Base-by-base conservation (phyloP, 2,329 filamentous ascomycete species). In the Zasmidium citrigriseum region DNA sequence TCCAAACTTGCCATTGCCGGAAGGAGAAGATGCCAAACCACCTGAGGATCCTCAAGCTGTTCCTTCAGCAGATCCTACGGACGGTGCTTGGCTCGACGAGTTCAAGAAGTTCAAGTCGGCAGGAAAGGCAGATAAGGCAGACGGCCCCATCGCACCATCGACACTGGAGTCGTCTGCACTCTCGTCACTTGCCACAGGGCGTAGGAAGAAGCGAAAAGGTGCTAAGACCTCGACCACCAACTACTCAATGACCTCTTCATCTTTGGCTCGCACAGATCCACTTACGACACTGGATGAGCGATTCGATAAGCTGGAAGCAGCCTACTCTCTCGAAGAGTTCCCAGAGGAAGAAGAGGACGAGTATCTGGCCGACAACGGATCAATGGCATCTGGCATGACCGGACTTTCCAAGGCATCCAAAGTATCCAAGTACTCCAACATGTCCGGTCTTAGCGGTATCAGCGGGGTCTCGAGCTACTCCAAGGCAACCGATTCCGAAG, bases 151-250 rank as follows among this genome's bases (percentile, higher is more conserved):
- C 18, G 80, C 82, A 1, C 82, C 83, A 16, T 88, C 86, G 2
- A 88, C 89, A 63, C 70, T 88, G 48, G 86, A 89, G 68, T 88
- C 89, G 4, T 92, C 89, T 1, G 75, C 75, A n/a, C 87, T 89
- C 0, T 92, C 89, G 0, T 77, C 75, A 2, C 88, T 90, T 1
- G 89, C 88, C 61, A 91, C 90, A 34, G 91, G 91, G 29, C 86
- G 90, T 53, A 84, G 83, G 61, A 98, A 98, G 87, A 97, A 96
- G 84, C 87, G 93, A 71, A 98, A 96, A 80, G 93, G 93, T 47
- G 93, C 95, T 2, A 78, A 96, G 73, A 98, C 93, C 2, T 91
- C 89, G 64, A 89, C 90, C 0, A 95, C 92, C 0, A 87, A 85
- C 58, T 96, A 95, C 76, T 95, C 90, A 53, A 96, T 96, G 93